Evolutionary conservation across 768 basidiomycete genomes (phyloP), one percentile per base, ranked within the genome.

Genomic region (Boletus sp.): DNA sequence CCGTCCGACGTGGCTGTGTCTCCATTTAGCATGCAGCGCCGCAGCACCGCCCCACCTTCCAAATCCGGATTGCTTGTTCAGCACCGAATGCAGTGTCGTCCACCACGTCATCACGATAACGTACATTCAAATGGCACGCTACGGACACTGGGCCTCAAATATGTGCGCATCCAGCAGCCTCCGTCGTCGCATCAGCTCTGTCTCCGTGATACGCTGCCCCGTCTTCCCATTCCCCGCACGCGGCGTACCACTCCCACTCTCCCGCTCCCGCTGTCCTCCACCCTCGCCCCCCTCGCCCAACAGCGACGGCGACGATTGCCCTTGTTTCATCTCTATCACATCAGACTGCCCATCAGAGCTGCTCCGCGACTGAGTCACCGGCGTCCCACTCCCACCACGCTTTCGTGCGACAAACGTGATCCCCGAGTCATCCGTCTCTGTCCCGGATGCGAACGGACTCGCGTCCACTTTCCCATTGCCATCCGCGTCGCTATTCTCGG

Each of bases 161-260:
- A 87, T 83, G 65, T 88, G 86, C 48, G 85, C 79, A 60, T 89
- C 87, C 50, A 94, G 74, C 67, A 94, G 67, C 63, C 92, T 81
- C 49, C 88, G 80, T 61, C 93, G 78, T 62, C 85, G 74, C 78
- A 94, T 86, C 67, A 93, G 69, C 70, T 90, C 90, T 19, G 75
- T 79, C 70, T 92, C 89, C n/a, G 81, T 79, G 53, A 90, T 90
- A 39, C 83, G 84, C 58, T 85, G 83, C 17, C 87, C 85, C 14
- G 79, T 75, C 72, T 71, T 78, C 60, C 61, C 82, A 69, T 59
- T 71, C 1, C 60, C 61, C 10, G 21, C 59, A 3, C 69, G 61
- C 2, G 69, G 70, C 1, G 66, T 72, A 2, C 67, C 56, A 15
- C n/a, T 56, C 43, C 23, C 64, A n/a, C 57, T 72, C 70, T 71